Conservation (phyloP, 2,329 filamentous ascomycete species). For the Cercospora citrullina region DNA sequence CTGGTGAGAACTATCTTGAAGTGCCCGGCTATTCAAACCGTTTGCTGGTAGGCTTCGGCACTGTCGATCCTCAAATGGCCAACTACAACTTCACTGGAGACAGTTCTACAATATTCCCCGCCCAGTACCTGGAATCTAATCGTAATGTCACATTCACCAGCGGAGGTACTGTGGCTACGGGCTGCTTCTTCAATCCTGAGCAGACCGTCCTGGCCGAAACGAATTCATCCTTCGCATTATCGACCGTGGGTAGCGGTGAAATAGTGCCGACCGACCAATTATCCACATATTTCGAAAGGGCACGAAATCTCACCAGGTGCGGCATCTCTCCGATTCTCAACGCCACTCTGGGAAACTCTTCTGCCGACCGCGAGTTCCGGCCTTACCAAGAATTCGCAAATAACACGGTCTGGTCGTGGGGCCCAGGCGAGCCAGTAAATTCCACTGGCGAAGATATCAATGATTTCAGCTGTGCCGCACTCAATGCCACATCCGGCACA, state of each 20-base stretch:
- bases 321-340: slow-evolving; percentile 64
- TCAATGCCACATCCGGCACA: slow-evolving; percentile 53
- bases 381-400: slow-evolving; percentile 55
- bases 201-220: slow-evolving; percentile 44
- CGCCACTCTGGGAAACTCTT: slow-evolving; percentile 52
- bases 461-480: slow-evolving; percentile 56
- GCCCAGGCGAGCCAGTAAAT: slow-evolving; percentile 56
- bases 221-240: slow-evolving; percentile 58
- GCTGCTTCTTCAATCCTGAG: slow-evolving; percentile 56
- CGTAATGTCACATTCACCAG: slow-evolving; percentile 39
- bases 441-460: slow-evolving; percentile 36
- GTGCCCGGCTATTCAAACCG: slow-evolving; percentile 53
- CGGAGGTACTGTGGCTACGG: slow-evolving; percentile 48
- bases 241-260: slow-evolving; percentile 27
- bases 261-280: slow-evolving; percentile 10
- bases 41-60: slow-evolving; percentile 57
- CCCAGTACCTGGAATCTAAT: slow-evolving; percentile 45
- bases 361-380: slow-evolving; percentile 50
- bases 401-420: slow-evolving; percentile 62
- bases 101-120: slow-evolving; percentile 53
- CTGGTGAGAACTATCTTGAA: slow-evolving; percentile 60
- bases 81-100: slow-evolving; percentile 58
- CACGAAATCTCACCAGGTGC: slow-evolving; percentile 53
- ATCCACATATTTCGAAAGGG: slow-evolving; percentile 21
- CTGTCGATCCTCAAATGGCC: slow-evolving; percentile 58